Conservation (phyloP, 2,329 filamentous ascomycete species). For the Sporothrix humicola region DNA sequence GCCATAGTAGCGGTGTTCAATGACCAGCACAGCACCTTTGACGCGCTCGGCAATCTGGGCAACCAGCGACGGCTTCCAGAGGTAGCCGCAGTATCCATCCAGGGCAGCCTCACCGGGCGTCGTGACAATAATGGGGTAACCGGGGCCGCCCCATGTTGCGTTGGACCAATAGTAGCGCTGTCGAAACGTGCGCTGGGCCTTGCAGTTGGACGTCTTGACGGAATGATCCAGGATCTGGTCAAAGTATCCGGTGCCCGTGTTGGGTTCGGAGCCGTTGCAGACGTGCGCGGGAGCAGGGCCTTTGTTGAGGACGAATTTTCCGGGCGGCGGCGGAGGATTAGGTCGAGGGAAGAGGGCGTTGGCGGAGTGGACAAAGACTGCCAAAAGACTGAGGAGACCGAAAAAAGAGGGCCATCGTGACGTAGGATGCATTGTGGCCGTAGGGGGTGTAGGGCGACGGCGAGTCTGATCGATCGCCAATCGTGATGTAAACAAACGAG, state of each 20-base stretch:
- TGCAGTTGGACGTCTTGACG: background rate
- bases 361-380: background rate
- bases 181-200: constrained; percentile 27
- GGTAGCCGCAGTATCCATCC: constrained; percentile 2
- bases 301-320: background rate
- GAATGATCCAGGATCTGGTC: constrained; percentile 33
- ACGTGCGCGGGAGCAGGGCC: background rate
- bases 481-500: no score
- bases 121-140: constrained; percentile 33
- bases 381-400: no score
- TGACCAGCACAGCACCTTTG: constrained; percentile 20
- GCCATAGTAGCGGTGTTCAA: constrained; percentile 60
- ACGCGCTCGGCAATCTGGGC: constrained; percentile 22
- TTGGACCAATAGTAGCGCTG: constrained; percentile 34
- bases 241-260: constrained; percentile 29
- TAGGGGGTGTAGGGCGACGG: background rate
- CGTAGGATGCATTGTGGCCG: background rate
- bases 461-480: background rate
- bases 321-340: background rate
- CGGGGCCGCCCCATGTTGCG: constrained; percentile 30
- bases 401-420: background rate
- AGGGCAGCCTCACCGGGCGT: constrained; percentile 28
- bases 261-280: constrained; percentile 20
- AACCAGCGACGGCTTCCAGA: background rate
- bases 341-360: background rate